Evolutionary conservation across 2,329 filamentous ascomycete genomes (phyloP), one percentile per base, ranked within the genome.

Genomic region (Plenodomus lindquistii): DNA sequence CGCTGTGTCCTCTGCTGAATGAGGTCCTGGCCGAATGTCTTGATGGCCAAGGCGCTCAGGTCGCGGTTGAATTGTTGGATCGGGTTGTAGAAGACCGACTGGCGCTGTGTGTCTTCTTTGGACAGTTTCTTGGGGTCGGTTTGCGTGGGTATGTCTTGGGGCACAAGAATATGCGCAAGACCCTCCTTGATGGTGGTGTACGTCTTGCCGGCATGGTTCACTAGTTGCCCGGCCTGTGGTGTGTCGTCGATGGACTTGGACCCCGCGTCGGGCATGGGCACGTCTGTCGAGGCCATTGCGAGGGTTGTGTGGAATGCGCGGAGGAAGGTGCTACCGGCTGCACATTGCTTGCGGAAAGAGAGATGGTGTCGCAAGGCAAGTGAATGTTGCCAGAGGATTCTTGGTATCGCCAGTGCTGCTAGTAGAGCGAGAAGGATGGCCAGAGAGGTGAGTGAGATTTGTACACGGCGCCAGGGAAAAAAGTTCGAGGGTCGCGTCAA

Each of bases 21-120:
- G 24, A 73, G 64, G 63, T 90, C 85, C 59, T 94, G 85, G 1
- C 89, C 90, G 70, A 93, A 96, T 0, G 89, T 88, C 66, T 89
- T 90, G 71, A 99, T 96, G 1, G 91, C 91, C 13, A 99, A 81
- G 20, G 97, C 90, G 52, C 91, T 97, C 57, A 99, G 75, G 69
- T 99, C 94, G 39, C 95, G 88, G 73, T 99, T 99, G 79, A 97
- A 99, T 70, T 99, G 94, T 70, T 99, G 94, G 45, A 99, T 97
- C 0, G 94, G 93, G 63, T 99, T 99, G 81, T 99, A 99, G 69
- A 99, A 99, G 46, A 99, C 95, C 27, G 80, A 78, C 63, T 93
- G 88, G 79, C 60, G 85, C 81, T 50, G 81, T 77, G 63, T 65
- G 5, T 84, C 81, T 43, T 73, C 71, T 52, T 77, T 78, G 38